These are phyloP conservation scores for Neofusicoccum sp. DNA, from an alignment of 2,329 filamentous ascomycete genomes.

Conservation along the genomic window DNA sequence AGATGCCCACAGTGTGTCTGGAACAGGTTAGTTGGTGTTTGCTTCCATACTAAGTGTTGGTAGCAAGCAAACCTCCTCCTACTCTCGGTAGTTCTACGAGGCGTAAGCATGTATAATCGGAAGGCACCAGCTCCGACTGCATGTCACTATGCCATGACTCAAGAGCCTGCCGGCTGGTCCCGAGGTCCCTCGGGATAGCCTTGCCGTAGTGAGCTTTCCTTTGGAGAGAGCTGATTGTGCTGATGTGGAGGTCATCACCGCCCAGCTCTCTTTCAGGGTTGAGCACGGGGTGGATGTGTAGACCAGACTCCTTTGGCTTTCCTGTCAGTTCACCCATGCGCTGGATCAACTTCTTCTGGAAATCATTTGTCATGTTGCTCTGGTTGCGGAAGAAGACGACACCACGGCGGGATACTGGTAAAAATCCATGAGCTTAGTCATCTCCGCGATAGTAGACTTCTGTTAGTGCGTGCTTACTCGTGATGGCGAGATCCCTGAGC, in stretches of 20 bases:
- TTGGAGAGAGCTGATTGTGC: conserved; percentile 41
- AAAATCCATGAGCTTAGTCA: neutral
- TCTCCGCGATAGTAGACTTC: too few relatives aligned
- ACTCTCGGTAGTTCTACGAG: conserved; percentile 38
- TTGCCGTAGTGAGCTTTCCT: conserved; percentile 28
- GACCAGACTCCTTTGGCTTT: conserved; percentile 56
- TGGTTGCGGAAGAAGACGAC: conserved; percentile 60
- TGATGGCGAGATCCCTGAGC: conserved; percentile 62
- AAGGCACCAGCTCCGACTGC: conserved; percentile 43
- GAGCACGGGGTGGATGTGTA: conserved; percentile 63
- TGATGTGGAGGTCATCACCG: conserved; percentile 41
- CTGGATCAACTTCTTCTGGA: conserved; percentile 57
- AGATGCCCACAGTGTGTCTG: conserved; percentile 39
- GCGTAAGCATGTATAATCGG: conserved; percentile 44
- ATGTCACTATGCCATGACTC: conserved; percentile 57
- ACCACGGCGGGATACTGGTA: conserved; percentile 53
- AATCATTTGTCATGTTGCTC: conserved; percentile 49
- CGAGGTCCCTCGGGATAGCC: conserved; percentile 23
- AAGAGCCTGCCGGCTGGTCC: conserved; percentile 52
- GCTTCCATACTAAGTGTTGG: neutral
- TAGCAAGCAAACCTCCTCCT: conserved; percentile 26
- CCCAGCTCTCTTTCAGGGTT: conserved; percentile 46
- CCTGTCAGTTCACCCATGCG: conserved; percentile 61
- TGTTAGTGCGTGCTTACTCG: conserved; percentile 27
- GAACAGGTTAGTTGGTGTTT: neutral